Conservation (phyloP, 768 basidiomycete species). For the Tephrocybe sp. region DNA sequence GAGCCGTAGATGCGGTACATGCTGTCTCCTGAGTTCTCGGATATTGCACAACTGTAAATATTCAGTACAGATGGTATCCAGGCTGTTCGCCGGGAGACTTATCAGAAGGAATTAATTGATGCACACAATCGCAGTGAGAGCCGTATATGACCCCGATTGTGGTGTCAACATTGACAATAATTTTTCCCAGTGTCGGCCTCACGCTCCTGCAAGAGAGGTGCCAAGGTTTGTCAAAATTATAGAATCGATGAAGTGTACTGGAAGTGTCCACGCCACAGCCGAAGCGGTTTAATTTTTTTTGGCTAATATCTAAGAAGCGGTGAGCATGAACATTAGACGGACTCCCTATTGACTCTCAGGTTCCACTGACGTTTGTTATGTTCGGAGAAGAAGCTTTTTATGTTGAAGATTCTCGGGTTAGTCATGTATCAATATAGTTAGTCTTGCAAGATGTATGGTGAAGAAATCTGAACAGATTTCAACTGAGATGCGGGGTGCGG, state of each 20-base stretch:
- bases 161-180: slow-evolving; percentile 41
- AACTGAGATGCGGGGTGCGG: slow-evolving; percentile 28
- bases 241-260: slow-evolving; percentile 28
- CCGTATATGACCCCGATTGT: slow-evolving; percentile 39
- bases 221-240: background rate
- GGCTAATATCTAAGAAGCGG: slow-evolving; percentile 9
- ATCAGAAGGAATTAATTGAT: background rate
- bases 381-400: slow-evolving; percentile 24
- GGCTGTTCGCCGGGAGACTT: slow-evolving; percentile 21
- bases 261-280: slow-evolving; percentile 40
- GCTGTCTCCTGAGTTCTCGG: slow-evolving; percentile 16
- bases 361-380: slow-evolving; percentile 14
- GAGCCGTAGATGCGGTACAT: slow-evolving; percentile 20
- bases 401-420: slow-evolving; percentile 19
- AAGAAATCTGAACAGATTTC: background rate
- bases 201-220: slow-evolving; percentile 32
- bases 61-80: slow-evolving; percentile 21
- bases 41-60: slow-evolving; percentile 14
- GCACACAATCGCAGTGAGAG: background rate
- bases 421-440: slow-evolving; percentile 11
- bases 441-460: background rate
- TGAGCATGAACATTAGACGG: slow-evolving; percentile 1
- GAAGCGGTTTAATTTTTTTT: slow-evolving; percentile 25
- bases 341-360: background rate
- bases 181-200: slow-evolving; percentile 30